Conservation (phyloP, 1,284 basidiomycete genomes). For the Phenoliferia sp. region DNA sequence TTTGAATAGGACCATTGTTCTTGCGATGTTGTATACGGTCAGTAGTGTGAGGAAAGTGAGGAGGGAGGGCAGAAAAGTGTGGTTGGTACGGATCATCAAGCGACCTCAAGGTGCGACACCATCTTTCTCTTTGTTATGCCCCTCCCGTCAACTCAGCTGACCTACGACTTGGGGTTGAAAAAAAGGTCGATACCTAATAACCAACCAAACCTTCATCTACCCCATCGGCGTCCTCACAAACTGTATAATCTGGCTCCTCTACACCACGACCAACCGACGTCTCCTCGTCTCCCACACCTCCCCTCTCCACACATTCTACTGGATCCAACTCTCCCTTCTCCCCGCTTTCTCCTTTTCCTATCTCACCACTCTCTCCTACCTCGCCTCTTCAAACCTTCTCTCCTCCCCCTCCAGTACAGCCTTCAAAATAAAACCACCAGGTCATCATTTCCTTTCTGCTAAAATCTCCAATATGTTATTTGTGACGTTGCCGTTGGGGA, state of each 20-base stretch:
- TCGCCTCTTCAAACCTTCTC: neutral
- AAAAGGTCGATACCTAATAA: neutral
- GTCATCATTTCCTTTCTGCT: neutral
- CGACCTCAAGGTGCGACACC: neutral
- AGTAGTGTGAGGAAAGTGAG: too few relatives aligned
- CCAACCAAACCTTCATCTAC: neutral
- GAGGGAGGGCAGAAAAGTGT: neutral
- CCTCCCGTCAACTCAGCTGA: fast-evolving
- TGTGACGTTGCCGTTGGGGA: too few relatives aligned
- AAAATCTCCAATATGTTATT: neutral
- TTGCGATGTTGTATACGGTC: neutral
- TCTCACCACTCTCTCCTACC: neutral
- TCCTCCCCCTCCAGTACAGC: neutral
- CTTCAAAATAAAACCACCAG: too few relatives aligned
- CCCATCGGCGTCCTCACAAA: neutral
- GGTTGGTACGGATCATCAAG: neutral
- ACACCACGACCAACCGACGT: too few relatives aligned
- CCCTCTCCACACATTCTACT: neutral
- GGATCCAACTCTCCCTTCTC: neutral
- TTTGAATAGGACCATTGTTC: neutral
- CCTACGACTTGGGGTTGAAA: too few relatives aligned
- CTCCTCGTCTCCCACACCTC: neutral
- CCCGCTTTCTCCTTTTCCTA: neutral
- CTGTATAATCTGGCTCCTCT: neutral
- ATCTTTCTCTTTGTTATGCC: neutral